These are phyloP conservation scores for Trametes punicea DNA, from an alignment of 768 basidiomycete genomes.

Conservation along the genomic window DNA sequence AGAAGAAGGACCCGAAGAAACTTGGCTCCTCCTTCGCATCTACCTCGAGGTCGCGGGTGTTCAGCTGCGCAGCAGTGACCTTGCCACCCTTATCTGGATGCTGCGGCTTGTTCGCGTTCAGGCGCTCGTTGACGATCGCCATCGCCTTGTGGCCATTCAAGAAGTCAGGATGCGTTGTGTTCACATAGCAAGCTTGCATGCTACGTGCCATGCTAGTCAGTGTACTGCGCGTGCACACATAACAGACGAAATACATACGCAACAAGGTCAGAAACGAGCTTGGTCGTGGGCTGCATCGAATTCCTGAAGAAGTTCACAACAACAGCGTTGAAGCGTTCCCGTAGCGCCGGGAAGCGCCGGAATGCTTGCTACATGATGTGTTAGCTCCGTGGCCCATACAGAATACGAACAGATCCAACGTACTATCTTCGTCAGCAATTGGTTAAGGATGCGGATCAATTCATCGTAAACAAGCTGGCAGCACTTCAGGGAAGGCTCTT, in stretches of 20 bases:
- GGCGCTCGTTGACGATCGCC: constrained; percentile 76
- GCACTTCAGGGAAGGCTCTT: constrained; percentile 92
- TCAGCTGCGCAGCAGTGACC: constrained; percentile 58
- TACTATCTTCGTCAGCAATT: constrained; percentile 87
- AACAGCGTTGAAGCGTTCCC: constrained; percentile 92
- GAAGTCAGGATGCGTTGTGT: constrained; percentile 99
- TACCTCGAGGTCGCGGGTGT: constrained; percentile 92
- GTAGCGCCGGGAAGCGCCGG: constrained; percentile 93
- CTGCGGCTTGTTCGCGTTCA: constrained; percentile 79
- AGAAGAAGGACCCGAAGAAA: constrained; percentile 96
- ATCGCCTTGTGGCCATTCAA: constrained; percentile 97
- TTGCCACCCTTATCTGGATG: constrained; percentile 61
- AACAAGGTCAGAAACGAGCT: constrained; percentile 91
- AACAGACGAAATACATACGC: constrained; percentile 41
- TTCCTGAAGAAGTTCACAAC: constrained; percentile 97
- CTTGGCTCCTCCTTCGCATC: constrained; percentile 83
- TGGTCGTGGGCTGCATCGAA: constrained; percentile 90
- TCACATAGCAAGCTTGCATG: constrained; percentile 99
- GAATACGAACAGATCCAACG: constrained; percentile 29
- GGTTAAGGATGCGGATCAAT: constrained; percentile 91
- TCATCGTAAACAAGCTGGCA: constrained; percentile 97
- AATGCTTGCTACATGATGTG: constrained; percentile 73
- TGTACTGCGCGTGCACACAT: neutral
- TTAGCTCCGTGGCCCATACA: neutral
- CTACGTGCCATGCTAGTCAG: constrained; percentile 35